A percentile compares a stretch with the other conserved stretches of the same genome.
Conservation (phyloP, 345 rosid species). For the Ceriops zippeliana region DNA sequence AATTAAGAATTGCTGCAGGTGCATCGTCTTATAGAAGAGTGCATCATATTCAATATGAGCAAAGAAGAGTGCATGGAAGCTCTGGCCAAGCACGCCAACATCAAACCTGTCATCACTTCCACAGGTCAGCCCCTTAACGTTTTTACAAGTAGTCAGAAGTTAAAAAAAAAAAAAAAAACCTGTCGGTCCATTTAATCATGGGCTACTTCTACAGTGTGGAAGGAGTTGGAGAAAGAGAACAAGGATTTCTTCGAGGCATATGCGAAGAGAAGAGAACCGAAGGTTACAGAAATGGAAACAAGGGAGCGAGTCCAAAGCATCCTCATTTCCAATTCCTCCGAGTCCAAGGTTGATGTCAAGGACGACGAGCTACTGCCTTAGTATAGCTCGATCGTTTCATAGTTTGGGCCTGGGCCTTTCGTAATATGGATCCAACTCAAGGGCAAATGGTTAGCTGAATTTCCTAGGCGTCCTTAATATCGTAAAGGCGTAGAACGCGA, state of each 20-base stretch:
- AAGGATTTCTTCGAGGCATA: conserved; percentile 85
- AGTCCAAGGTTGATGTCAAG: conserved; percentile 7
- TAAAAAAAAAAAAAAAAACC: too few relatives aligned
- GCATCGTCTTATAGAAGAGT: conserved; percentile 88
- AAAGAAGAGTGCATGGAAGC: conserved; percentile 95
- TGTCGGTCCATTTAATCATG: too few relatives aligned
- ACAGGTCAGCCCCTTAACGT: conserved; percentile 43
- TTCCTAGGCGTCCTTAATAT: too few relatives aligned
- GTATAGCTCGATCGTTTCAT: neutral
- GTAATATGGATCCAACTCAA: too few relatives aligned
- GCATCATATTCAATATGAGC: conserved; percentile 77
- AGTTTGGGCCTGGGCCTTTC: neutral
- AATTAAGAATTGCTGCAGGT: conserved; percentile 43
- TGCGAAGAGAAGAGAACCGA: conserved; percentile 29
- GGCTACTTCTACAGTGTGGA: conserved; percentile 57
- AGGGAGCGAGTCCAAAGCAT: conserved; percentile 39
- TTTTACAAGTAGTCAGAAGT: too few relatives aligned
- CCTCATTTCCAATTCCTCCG: conserved; percentile 26
- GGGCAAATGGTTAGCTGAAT: too few relatives aligned
- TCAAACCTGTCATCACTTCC: conserved; percentile 77
- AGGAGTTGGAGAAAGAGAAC: conserved; percentile 87
- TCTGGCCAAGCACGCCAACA: conserved; percentile 79
- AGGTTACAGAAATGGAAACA: conserved; percentile 35
- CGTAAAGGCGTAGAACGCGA: conserved; percentile 10
- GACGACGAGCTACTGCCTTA: neutral